A percentile compares a stretch with the other conserved stretches of the same genome.
Evolutionary conservation across 139 green algal species (phyloP).

Genomic region (Picochlorum sp.): DNA sequence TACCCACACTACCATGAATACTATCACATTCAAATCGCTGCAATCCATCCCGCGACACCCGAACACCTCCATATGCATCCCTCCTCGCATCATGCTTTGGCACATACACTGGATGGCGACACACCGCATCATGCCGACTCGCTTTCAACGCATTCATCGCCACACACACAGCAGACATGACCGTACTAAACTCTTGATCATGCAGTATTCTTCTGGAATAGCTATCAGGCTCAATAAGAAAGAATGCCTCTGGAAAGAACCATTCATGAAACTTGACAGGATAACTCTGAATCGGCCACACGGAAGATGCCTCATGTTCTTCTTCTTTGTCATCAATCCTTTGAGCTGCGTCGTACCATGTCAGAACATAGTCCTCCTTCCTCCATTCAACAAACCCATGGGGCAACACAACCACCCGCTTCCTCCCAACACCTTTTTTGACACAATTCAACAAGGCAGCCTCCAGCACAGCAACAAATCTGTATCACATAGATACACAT

Average conservation of each 20-base stretch:
- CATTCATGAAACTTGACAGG: slow-evolving; percentile 62
- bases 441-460: neutral
- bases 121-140: slow-evolving; percentile 17
- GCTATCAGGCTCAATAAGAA: slow-evolving; percentile 54
- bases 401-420: too few species aligned
- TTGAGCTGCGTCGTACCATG: too few species aligned
- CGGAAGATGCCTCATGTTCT: too few species aligned
- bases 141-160: slow-evolving; percentile 34
- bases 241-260: slow-evolving; percentile 53
- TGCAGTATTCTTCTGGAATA: slow-evolving; percentile 61
- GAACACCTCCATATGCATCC: slow-evolving; percentile 58
- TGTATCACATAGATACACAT: neutral
- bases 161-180: slow-evolving; percentile 44
- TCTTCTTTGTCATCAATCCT: too few species aligned
- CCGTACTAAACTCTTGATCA: slow-evolving; percentile 40
- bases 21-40: slow-evolving; percentile 2
- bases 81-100: slow-evolving; percentile 65
- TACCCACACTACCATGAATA: neutral
- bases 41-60: neutral
- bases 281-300: slow-evolving; percentile 7
- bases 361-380: too few species aligned
- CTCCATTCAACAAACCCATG: too few species aligned
- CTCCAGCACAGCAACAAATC: slow-evolving; percentile 4
- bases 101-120: slow-evolving; percentile 36
- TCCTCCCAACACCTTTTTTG: too few species aligned